Conservation (phyloP, 257 asterid genomes). For the Salvia hispanica region DNA sequence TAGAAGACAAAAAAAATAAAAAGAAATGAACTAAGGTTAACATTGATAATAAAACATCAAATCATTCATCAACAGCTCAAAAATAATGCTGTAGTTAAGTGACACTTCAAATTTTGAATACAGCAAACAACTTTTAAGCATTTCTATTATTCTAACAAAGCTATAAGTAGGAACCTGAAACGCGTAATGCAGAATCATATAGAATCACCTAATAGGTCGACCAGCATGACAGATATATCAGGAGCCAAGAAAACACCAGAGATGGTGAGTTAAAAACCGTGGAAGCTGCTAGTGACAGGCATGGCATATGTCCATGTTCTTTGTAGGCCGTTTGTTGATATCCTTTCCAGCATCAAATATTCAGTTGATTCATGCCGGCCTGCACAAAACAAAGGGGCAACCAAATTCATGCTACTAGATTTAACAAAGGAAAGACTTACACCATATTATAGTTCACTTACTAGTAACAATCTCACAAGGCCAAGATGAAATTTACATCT, state of each 20-base stretch:
- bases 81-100: not conserved
- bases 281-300: too few species aligned
- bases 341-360: conserved; percentile 30
- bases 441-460: not conserved
- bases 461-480: conserved; percentile 19
- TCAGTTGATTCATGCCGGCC: conserved; percentile 48
- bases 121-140: conserved; percentile 7
- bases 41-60: too few species aligned
- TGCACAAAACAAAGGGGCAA: conserved; percentile 26
- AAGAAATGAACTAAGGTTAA: too few species aligned
- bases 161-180: conserved; percentile 20
- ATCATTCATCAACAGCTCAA: not conserved
- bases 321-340: not conserved
- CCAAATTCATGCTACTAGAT: too few species aligned
- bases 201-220: conserved; percentile 12
- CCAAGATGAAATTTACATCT: conserved; percentile 2
- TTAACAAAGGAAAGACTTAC: not conserved
- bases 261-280: conserved; percentile 15
- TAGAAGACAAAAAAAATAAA: not conserved
- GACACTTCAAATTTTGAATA: not conserved
- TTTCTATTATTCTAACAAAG: not conserved
- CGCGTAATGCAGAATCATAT: conserved; percentile 8
- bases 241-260: conserved; percentile 23
- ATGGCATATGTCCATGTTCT: too few species aligned
- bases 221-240: not conserved